Evolutionary conservation across 331 rosid species (phyloP).

Genomic region (Rhamnella rubrinervis): DNA sequence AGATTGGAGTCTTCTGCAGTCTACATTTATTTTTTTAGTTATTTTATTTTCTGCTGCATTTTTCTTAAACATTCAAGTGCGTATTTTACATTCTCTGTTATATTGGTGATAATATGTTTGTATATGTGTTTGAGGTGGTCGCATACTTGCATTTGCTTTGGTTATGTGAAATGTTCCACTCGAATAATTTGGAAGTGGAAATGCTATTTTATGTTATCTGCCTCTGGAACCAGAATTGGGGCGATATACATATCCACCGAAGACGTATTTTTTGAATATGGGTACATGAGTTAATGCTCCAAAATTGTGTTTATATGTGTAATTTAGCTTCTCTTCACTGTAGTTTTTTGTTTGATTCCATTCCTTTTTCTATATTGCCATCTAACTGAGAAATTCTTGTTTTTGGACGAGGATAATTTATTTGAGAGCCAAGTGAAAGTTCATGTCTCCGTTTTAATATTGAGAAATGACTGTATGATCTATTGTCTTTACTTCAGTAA

Average conservation of each 20-base stretch:
- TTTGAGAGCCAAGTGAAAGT: background rate
- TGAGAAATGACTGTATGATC: background rate
- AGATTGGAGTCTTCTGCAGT: background rate
- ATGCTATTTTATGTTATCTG: background rate
- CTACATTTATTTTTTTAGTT: background rate
- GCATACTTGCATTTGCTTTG: too few relatives aligned
- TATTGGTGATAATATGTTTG: too few relatives aligned
- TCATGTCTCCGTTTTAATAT: background rate
- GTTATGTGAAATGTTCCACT: too few relatives aligned
- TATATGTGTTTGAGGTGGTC: too few relatives aligned
- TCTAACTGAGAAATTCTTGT: background rate
- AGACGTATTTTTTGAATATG: background rate
- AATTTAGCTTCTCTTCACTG: background rate
- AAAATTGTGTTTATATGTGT: background rate
- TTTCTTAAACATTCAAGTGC: background rate
- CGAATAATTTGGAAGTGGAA: background rate
- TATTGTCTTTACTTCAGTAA: constrained; percentile 39
- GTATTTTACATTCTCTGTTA: too few relatives aligned
- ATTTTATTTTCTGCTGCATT: background rate
- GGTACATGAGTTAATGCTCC: background rate
- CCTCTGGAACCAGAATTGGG: too few relatives aligned
- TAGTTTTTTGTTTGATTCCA: background rate
- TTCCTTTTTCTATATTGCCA: background rate
- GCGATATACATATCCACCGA: too few relatives aligned
- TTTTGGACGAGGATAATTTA: background rate